Percentiles rank a stretch among this genome's conserved stretches.
Conservation (phyloP, 169 alveolate species). For the Amoebophrya sp. region DNA sequence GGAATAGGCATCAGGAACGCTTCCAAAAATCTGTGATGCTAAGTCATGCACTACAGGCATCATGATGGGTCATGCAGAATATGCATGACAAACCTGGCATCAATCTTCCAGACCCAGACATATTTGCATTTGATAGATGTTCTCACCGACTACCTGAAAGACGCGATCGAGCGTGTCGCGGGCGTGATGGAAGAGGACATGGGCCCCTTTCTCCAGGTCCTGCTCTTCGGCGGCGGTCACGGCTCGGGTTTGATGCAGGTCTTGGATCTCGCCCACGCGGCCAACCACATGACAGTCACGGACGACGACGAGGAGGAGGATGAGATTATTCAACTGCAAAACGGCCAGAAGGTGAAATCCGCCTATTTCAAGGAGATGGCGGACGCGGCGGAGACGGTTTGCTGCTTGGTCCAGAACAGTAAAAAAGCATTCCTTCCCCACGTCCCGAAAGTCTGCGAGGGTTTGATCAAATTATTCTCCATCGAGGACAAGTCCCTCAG, state of each 20-base stretch:
- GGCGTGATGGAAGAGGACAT: not conserved
- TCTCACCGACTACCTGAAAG: not conserved
- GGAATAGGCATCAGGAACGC: too few relatives aligned
- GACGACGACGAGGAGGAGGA: not conserved
- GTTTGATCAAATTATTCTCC: not conserved
- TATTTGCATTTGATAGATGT: too few relatives aligned
- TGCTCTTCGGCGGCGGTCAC: not conserved
- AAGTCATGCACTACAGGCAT: too few relatives aligned
- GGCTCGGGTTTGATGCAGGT: not conserved
- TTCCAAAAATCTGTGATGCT: too few relatives aligned
- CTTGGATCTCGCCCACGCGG: not conserved
- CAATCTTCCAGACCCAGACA: too few relatives aligned
- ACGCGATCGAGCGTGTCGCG: not conserved
- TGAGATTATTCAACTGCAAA: not conserved
- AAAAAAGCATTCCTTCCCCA: not conserved
- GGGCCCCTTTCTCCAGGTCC: not conserved
- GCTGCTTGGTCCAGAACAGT: not conserved
- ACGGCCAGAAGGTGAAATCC: not conserved
- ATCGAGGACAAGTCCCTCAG: not conserved
- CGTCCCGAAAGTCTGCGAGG: not conserved
- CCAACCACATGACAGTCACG: not conserved
- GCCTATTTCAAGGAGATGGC: not conserved
- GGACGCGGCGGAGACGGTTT: not conserved
- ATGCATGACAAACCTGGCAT: too few relatives aligned
- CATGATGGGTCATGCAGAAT: too few relatives aligned